phyloP scores from a whole-genome alignment of 768 basidiomycete species.

The Pleurotus pulmonarius region DNA sequence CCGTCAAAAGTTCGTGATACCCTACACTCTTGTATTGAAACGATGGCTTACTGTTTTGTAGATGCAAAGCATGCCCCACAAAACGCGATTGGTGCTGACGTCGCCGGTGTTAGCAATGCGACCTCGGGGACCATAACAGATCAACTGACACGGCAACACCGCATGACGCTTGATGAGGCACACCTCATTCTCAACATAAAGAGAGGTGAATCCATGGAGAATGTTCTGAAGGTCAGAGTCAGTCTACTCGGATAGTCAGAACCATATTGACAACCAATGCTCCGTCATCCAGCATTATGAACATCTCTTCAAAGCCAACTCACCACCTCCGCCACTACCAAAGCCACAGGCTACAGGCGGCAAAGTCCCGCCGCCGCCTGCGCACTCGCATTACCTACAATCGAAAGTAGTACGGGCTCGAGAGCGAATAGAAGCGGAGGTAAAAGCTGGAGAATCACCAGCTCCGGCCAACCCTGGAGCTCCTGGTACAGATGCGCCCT shows the following conservation, averaged over 20 bases:
- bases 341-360: constrained; percentile 40
- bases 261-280: neutral
- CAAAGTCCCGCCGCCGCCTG: constrained; percentile 37
- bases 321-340: constrained; percentile 53
- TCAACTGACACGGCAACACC: constrained; percentile 77
- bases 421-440: constrained; percentile 93
- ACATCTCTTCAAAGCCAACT: constrained; percentile 87
- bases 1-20: constrained; percentile 75
- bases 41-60: constrained; percentile 21
- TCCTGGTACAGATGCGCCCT: neutral
- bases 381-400: constrained; percentile 88
- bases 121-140: constrained; percentile 75
- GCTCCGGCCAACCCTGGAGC: neutral
- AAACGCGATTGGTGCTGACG: constrained; percentile 61
- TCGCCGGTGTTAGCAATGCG: constrained; percentile 70
- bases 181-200: constrained; percentile 88
- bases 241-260: neutral
- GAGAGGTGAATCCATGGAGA: constrained; percentile 64
- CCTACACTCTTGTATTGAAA: too few relatives aligned
- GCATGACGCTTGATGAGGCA: constrained; percentile 96
- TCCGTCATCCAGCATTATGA: constrained; percentile 72
- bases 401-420: constrained; percentile 95
- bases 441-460: constrained; percentile 25
- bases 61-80: constrained; percentile 85
- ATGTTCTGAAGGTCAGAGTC: constrained; percentile 59